Conservation (phyloP, 257 asterid genomes). For the Nicotiana sylvestris region DNA sequence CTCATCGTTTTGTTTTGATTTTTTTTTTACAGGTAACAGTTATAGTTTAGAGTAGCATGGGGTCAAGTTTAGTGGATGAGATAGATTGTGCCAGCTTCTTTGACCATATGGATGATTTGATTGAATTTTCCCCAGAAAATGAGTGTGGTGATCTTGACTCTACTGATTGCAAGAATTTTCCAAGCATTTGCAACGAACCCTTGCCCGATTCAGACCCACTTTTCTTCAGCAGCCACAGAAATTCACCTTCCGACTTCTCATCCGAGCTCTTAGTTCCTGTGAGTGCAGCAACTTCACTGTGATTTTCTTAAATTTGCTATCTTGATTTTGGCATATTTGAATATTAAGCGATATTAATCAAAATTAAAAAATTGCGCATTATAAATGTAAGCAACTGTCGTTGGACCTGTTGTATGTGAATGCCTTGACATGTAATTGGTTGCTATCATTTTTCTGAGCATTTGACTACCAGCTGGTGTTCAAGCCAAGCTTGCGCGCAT, state of each 20-base stretch:
- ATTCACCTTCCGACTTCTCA: slow-evolving; percentile 52
- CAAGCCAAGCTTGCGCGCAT: background rate
- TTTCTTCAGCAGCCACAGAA: slow-evolving; percentile 37
- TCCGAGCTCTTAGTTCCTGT: slow-evolving; percentile 93
- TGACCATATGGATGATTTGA: slow-evolving; percentile 85
- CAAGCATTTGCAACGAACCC: slow-evolving; percentile 64
- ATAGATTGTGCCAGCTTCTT: slow-evolving; percentile 75
- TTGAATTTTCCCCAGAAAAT: slow-evolving; percentile 74
- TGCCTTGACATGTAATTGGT: background rate
- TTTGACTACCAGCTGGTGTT: background rate
- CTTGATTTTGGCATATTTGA: background rate
- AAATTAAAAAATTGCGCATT: background rate
- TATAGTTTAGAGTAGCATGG: slow-evolving; percentile 32
- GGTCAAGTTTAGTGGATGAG: slow-evolving; percentile 55
- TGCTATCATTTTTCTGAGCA: background rate
- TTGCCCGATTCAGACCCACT: slow-evolving; percentile 47
- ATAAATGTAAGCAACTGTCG: background rate
- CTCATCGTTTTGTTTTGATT: background rate
- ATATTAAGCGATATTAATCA: background rate
- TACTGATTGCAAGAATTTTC: slow-evolving; percentile 49
- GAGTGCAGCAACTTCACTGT: slow-evolving; percentile 19
- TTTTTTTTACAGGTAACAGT: slow-evolving; percentile 21
- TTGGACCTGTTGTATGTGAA: background rate
- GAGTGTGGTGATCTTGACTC: slow-evolving; percentile 49
- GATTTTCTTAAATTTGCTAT: background rate